These are phyloP conservation scores for Gastrodia elata DNA, from an alignment of 106 monocot genomes.

Conservation along the genomic window DNA sequence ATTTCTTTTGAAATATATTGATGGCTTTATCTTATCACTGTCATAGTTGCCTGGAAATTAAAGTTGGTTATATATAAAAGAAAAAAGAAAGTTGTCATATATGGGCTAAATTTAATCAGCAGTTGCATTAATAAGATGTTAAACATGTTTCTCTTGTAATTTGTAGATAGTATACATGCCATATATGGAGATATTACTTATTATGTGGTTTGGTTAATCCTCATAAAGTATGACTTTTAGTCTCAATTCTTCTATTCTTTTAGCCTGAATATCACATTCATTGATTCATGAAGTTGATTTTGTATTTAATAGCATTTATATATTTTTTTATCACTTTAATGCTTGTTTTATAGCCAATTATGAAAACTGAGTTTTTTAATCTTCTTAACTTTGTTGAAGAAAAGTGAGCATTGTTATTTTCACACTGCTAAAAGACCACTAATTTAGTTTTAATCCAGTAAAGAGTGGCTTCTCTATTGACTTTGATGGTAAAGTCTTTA, in stretches of 20 bases:
- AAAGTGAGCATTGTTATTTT: background rate
- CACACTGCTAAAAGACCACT: background rate
- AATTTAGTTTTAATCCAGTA: background rate
- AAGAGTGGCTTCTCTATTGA: background rate
- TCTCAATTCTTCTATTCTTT: too few species aligned
- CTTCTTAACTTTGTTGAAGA: background rate
- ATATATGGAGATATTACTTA: background rate
- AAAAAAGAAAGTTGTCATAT: background rate
- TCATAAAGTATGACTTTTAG: too few species aligned
- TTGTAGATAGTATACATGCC: background rate
- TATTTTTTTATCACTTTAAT: too few species aligned
- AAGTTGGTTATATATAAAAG: too few species aligned
- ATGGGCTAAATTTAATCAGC: background rate
- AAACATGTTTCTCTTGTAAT: background rate
- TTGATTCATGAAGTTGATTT: too few species aligned
- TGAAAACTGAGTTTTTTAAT: background rate
- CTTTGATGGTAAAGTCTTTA: background rate
- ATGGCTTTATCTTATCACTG: too few species aligned
- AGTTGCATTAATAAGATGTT: background rate
- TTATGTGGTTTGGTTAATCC: background rate
- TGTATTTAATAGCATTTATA: too few species aligned
- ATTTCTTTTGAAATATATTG: too few species aligned
- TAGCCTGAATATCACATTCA: too few species aligned
- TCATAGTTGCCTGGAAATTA: too few species aligned
- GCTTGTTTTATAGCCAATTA: too few species aligned